Evolutionary conservation across 176 grass and related monocot genomes (phyloP).

Genomic region (Zoysia japonica): DNA sequence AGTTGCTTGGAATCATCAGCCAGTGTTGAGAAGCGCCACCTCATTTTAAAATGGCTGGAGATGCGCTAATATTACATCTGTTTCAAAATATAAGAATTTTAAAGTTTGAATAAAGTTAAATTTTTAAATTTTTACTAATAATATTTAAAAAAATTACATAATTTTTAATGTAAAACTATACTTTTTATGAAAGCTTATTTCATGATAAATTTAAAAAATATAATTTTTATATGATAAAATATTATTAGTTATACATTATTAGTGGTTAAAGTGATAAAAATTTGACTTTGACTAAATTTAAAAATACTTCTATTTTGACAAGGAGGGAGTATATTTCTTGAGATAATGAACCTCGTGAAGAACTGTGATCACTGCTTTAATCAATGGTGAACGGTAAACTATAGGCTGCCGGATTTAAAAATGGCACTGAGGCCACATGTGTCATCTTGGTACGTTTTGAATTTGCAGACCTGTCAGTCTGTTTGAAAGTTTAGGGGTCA

Average conservation of each 20-base stretch:
- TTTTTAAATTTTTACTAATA: too few species aligned
- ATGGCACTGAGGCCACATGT: neutral
- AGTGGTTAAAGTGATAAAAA: too few species aligned
- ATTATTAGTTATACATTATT: too few species aligned
- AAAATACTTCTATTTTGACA: too few species aligned
- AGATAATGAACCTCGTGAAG: slow-evolving; percentile 23
- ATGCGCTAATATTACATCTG: neutral
- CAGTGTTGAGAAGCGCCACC: slow-evolving; percentile 15
- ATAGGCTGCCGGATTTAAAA: slow-evolving; percentile 1
- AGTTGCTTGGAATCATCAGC: slow-evolving; percentile 36
- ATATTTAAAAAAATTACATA: too few species aligned
- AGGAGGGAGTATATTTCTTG: neutral
- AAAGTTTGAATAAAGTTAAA: too few species aligned
- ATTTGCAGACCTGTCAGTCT: neutral
- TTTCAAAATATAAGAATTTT: too few species aligned
- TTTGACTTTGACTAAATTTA: too few species aligned
- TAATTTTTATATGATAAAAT: too few species aligned
- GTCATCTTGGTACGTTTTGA: neutral
- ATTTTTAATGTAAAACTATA: too few species aligned
- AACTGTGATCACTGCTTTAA: slow-evolving; percentile 29
- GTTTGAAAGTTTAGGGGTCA: neutral
- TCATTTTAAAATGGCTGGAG: slow-evolving; percentile 9
- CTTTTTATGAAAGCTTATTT: too few species aligned
- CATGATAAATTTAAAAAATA: too few species aligned
- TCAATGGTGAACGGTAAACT: neutral